Base-by-base conservation (phyloP, 148 eudicot genomes). In the Vaccinium darrowii region DNA sequence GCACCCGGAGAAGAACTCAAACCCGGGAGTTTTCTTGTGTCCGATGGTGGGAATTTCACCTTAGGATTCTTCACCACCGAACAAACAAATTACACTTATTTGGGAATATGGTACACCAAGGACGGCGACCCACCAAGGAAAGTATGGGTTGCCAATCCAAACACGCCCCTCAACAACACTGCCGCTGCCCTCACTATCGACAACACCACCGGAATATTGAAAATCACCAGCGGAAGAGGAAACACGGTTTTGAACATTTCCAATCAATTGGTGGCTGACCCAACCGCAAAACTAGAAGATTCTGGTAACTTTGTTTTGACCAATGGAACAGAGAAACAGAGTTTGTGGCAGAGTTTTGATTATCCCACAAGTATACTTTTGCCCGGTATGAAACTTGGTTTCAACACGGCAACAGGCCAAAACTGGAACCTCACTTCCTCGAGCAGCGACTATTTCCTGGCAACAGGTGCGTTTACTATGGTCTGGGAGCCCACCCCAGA, bases 401-500 rank as follows among this genome's bases (percentile, higher is more conserved):
- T 9, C 8, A 81, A 65, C 39, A 0, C 2, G 8, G 27, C 39
- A 19, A 81, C 83, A 21, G 21, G 39, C 57, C 71, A 65, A 36
- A 65, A 49, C 8, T 81, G 83, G 83, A 33, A 8, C 8, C 83
- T 65, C 4, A 83, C 90, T 50, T 86, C 88, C 1, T 89, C 84
- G 90, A 21, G 85, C 19, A 81, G 57, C 15, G 39, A 58, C 10
- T 54, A 9, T 57, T 21, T 67, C 21, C 89, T 88, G 5, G 85
- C 88, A 15, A 49, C 83, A 1, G 92, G 92, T 11, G 57, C 86
- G 14, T 88, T 88, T 81, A 90, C 84, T 18, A 57, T 88, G 11
- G 85, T 36, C 8, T 83, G 82, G 87, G 92, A 88, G 30, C 81
- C 86, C 5, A 76, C 52, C 11, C 54, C 56, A 36, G 87, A 43